These are phyloP conservation scores for Diplocarpon mali DNA, from an alignment of 2,329 filamentous ascomycete species.

Conservation along the genomic window DNA sequence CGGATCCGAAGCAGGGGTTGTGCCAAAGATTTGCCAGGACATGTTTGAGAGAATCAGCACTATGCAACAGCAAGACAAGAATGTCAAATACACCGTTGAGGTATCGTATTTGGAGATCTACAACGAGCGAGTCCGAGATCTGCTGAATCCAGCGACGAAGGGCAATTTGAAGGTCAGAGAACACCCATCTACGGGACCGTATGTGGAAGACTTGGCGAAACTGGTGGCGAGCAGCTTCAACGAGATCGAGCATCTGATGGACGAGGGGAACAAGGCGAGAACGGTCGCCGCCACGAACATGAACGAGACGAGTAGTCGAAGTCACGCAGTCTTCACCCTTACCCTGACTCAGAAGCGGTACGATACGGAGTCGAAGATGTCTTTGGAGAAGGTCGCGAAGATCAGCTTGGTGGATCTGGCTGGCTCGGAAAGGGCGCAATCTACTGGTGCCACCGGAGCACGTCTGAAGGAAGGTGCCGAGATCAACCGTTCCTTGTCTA, in stretches of 20 bases:
- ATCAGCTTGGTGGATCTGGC: slow-evolving; percentile 97
- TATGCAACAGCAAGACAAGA: slow-evolving; percentile 56
- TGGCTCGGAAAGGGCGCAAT: slow-evolving; percentile 93
- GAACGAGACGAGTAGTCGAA: slow-evolving; percentile 98
- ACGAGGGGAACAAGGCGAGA: slow-evolving; percentile 96
- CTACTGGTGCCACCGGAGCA: slow-evolving; percentile 90
- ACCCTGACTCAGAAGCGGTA: slow-evolving; percentile 90
- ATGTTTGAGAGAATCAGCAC: slow-evolving; percentile 83
- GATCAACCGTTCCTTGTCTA: slow-evolving; percentile 95
- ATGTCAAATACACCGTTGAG: slow-evolving; percentile 82
- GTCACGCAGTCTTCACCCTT: slow-evolving; percentile 94
- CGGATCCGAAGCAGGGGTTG: slow-evolving; percentile 88
- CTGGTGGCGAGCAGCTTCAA: slow-evolving; percentile 84
- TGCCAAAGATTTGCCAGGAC: slow-evolving; percentile 91
- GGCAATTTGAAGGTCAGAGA: slow-evolving; percentile 95
- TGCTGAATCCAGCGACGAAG: slow-evolving; percentile 91
- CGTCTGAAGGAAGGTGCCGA: slow-evolving; percentile 95
- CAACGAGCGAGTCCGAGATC: slow-evolving; percentile 91
- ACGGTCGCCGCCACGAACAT: slow-evolving; percentile 98
- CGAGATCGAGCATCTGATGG: slow-evolving; percentile 97
- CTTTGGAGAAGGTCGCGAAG: slow-evolving; percentile 93
- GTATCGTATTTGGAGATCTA: slow-evolving; percentile 99
- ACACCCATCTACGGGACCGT: slow-evolving; percentile 93
- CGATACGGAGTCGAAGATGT: slow-evolving; percentile 90
- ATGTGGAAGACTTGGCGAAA: slow-evolving; percentile 96